phyloP scores from a whole-genome alignment of 176 grass and related monocot genomes.

The barley (Hordeum vulgare) region DNA sequence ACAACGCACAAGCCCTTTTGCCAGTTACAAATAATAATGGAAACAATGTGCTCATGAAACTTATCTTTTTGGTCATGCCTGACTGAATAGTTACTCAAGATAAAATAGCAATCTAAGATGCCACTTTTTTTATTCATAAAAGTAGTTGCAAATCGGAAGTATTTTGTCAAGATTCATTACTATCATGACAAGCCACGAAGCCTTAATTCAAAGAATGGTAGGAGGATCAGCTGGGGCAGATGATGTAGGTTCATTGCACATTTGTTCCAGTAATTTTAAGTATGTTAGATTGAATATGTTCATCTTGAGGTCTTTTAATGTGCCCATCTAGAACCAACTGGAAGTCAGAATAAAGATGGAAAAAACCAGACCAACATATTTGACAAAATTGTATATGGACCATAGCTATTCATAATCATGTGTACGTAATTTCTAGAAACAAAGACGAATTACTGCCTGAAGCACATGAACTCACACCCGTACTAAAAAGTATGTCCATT shows the following conservation, averaged over 20 bases:
- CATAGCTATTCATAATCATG: neutral
- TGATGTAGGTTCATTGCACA: conserved; percentile 94
- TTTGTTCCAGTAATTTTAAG: conserved; percentile 88
- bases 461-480: neutral
- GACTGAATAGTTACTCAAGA: no score
- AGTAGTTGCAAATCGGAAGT: conserved; percentile 63
- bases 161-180: conserved; percentile 88
- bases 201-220: conserved; percentile 88
- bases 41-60: no score
- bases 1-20: no score
- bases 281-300: conserved; percentile 90
- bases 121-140: no score
- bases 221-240: conserved; percentile 67
- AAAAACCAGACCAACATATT: neutral
- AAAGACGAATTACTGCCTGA: neutral
- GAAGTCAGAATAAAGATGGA: neutral
- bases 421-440: neutral
- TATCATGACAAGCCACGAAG: conserved; percentile 63
- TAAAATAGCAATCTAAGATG: no score
- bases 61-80: no score
- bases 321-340: conserved; percentile 65
- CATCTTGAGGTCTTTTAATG: conserved; percentile 76
- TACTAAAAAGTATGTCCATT: neutral
- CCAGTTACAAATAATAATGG: no score
- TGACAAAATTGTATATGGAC: neutral